Conservation (phyloP, 192 early-diverging fungal species). For the Entomortierella parvispora region DNA sequence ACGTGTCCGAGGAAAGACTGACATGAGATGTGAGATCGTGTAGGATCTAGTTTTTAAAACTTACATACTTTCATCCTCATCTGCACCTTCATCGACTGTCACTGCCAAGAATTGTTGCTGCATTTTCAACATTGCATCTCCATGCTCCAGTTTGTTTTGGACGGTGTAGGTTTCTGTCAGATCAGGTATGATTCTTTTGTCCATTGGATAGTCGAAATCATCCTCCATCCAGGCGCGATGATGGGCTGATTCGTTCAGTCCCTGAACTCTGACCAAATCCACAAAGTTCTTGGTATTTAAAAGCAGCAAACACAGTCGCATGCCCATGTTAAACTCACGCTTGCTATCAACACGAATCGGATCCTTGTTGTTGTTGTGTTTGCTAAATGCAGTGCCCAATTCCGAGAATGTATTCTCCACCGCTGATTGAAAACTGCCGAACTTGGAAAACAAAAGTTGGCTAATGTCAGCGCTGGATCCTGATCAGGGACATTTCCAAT, state of each 20-base stretch:
- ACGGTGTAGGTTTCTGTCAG: not conserved
- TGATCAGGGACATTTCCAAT: not conserved
- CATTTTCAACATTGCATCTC: not conserved
- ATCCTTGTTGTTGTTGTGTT: not conserved
- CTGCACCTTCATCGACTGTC: not conserved
- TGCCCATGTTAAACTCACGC: too few relatives aligned
- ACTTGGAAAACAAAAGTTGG: conserved; percentile 1
- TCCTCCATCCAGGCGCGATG: not conserved
- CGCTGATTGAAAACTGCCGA: not conserved
- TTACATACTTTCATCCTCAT: not conserved
- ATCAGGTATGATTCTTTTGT: not conserved
- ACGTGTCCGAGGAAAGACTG: too few relatives aligned
- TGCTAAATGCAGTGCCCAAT: not conserved
- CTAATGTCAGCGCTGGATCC: not conserved
- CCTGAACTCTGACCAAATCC: not conserved
- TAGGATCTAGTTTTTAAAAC: not conserved
- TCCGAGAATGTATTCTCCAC: not conserved
- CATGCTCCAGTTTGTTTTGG: not conserved
- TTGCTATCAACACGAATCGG: not conserved
- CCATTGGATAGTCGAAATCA: not conserved
- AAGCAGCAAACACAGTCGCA: too few relatives aligned
- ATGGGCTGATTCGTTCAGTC: not conserved
- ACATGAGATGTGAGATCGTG: not conserved
- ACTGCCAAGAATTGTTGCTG: not conserved
- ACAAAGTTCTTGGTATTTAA: conserved; percentile 3